Base-by-base conservation (phyloP, 805 yeast species). In the Schizosaccharomyces cryophilus region DNA sequence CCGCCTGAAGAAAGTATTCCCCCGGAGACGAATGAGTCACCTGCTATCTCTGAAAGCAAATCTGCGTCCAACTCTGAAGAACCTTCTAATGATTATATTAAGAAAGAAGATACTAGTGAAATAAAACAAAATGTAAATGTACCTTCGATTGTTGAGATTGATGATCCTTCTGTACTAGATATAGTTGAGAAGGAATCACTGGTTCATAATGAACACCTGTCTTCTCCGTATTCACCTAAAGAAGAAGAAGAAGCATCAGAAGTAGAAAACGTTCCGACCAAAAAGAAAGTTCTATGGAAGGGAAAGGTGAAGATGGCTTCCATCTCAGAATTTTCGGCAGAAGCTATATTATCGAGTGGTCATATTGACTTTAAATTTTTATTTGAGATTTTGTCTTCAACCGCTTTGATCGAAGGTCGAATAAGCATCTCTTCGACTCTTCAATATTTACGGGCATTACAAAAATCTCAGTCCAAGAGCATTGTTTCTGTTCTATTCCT, bases 251-350 rank as follows among this genome's bases (percentile, higher is more conserved):
- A 19, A 4, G 51, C 17, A 3, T 5, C 21, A 24, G 24, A 45
- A 24, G 21, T 24, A 19, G 51, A 45, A 24, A 19, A 19, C 17
- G 21, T 63, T 19, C 45, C 59, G 38, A 61, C 61, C 42, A n/a
- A 29, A 21, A 65, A 64, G 61, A 65, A 61, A 60, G 64, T 62
- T 60, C 67, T 76, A 21, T 82, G 80, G 83, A 61, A 68, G 5
- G 83, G 84, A 1, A 70, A 67, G 21, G 70, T 79, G 0, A 68
- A 72, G 2, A 78, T 79, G 70, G 77, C 80, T 4, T 78, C 78
- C 21, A 73, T 78, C 61, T 75, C 78, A 0, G 69, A 72, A 26
- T 77, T 80, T 63, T 66, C 70, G 4, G 78, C 68, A 21, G 72
- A 71, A 0, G 72, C 72, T n/a, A 71, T 71, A 58, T 73, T 73